These are phyloP conservation scores for Kluyveromyces dobzhanskii DNA, from an alignment of 805 yeast genomes.

Conservation along the genomic window DNA sequence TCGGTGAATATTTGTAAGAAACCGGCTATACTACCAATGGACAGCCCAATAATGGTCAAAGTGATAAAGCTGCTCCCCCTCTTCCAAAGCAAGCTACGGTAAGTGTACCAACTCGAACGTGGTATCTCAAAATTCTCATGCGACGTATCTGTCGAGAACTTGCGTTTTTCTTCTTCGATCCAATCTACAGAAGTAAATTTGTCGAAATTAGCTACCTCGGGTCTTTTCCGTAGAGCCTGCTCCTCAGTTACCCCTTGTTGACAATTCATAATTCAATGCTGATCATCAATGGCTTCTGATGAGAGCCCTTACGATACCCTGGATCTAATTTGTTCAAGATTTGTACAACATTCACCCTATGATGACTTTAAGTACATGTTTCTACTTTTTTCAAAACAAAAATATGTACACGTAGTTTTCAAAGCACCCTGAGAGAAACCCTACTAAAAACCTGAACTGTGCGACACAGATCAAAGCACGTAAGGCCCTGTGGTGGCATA, in stretches of 20 bases:
- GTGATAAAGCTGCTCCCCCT: conserved; percentile 50
- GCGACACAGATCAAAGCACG: too few relatives aligned
- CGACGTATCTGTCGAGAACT: conserved; percentile 28
- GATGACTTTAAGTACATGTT: too few relatives aligned
- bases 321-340: too few relatives aligned
- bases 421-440: too few relatives aligned
- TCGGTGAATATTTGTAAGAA: conserved; percentile 74
- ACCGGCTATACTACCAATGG: conserved; percentile 80
- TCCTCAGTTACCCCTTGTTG: background rate
- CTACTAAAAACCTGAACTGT: too few relatives aligned
- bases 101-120: conserved; percentile 7
- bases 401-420: too few relatives aligned
- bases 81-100: conserved; percentile 17
- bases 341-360: too few relatives aligned
- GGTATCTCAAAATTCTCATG: conserved; percentile 5
- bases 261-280: background rate
- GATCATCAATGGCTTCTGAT: too few relatives aligned
- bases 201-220: conserved; percentile 36
- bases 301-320: too few relatives aligned
- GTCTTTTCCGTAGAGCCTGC: conserved; percentile 7
- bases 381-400: too few relatives aligned
- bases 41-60: conserved; percentile 63
- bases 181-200: conserved; percentile 64
- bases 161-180: conserved; percentile 48
- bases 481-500: too few relatives aligned